Evolutionary conservation across 2,329 filamentous ascomycete genomes (phyloP).

Genomic region (Fusarium marasasianum): DNA sequence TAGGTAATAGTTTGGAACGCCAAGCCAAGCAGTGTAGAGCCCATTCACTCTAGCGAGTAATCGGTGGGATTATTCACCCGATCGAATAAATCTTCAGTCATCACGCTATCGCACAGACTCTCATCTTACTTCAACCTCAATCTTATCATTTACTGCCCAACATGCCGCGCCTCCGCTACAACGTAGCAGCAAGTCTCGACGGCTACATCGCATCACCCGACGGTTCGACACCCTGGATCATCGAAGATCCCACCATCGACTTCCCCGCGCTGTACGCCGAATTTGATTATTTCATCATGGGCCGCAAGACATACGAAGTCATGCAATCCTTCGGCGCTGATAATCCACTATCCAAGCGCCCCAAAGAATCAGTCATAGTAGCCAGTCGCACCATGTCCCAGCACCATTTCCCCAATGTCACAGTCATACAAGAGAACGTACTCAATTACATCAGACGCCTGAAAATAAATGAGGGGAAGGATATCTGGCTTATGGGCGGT

Average conservation of each 20-base stretch:
- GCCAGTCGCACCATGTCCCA: conserved; percentile 36
- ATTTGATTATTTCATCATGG: conserved; percentile 49
- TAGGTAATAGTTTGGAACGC: background rate
- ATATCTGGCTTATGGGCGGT: conserved; percentile 52
- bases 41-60: background rate
- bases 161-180: conserved; percentile 45
- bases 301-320: conserved; percentile 48
- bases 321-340: conserved; percentile 31
- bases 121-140: background rate
- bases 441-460: conserved; percentile 32
- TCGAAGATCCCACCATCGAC: conserved; percentile 45
- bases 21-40: background rate
- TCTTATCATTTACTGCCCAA: background rate
- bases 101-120: background rate
- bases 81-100: background rate
- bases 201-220: conserved; percentile 48
- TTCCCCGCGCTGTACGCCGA: conserved; percentile 45
- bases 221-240: conserved; percentile 45
- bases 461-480: conserved; percentile 34
- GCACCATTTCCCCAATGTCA: conserved; percentile 37
- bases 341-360: conserved; percentile 34
- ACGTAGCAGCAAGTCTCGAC: conserved; percentile 48
- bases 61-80: background rate
- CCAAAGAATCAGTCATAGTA: conserved; percentile 43
- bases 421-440: conserved; percentile 34